phyloP scores from a whole-genome alignment of 495 filamentous ascomycete genomes.

The Xylaria intraflava region DNA sequence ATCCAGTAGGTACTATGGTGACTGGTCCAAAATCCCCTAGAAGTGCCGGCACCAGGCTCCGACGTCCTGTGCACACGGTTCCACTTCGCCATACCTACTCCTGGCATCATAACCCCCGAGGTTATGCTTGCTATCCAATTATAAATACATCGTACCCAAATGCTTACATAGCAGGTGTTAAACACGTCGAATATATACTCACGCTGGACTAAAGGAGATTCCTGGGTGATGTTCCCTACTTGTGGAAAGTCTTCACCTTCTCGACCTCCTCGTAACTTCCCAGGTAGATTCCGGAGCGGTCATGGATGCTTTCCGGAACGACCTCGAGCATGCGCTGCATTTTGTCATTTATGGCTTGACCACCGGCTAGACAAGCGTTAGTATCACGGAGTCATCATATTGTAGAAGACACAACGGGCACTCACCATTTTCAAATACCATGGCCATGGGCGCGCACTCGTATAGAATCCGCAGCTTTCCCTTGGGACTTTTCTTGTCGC shows the following conservation, averaged over 20 bases:
- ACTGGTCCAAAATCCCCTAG: too few relatives aligned
- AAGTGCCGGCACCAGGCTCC: too few relatives aligned
- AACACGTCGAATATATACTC: too few relatives aligned
- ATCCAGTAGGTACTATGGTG: too few relatives aligned
- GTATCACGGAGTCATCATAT: neutral
- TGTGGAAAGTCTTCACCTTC: slow-evolving; percentile 74
- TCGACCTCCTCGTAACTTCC: slow-evolving; percentile 91
- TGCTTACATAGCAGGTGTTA: neutral
- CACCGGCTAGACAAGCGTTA: slow-evolving; percentile 57
- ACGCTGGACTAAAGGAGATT: neutral
- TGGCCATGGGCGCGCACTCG: slow-evolving; percentile 98
- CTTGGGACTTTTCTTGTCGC: slow-evolving; percentile 96
- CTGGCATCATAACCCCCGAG: too few relatives aligned
- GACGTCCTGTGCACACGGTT: too few relatives aligned
- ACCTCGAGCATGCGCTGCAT: slow-evolving; percentile 87
- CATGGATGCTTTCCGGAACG: slow-evolving; percentile 89
- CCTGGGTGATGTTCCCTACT: slow-evolving; percentile 10
- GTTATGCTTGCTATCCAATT: too few relatives aligned
- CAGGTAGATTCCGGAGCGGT: slow-evolving; percentile 92
- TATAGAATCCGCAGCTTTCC: slow-evolving; percentile 96
- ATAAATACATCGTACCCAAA: neutral
- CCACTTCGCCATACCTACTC: too few relatives aligned
- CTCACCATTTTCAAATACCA: slow-evolving; percentile 96
- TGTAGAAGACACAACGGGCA: neutral
- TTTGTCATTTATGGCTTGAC: slow-evolving; percentile 79